Base-by-base conservation (phyloP, 768 basidiomycete species). In the Lactifluus subvellereus region DNA sequence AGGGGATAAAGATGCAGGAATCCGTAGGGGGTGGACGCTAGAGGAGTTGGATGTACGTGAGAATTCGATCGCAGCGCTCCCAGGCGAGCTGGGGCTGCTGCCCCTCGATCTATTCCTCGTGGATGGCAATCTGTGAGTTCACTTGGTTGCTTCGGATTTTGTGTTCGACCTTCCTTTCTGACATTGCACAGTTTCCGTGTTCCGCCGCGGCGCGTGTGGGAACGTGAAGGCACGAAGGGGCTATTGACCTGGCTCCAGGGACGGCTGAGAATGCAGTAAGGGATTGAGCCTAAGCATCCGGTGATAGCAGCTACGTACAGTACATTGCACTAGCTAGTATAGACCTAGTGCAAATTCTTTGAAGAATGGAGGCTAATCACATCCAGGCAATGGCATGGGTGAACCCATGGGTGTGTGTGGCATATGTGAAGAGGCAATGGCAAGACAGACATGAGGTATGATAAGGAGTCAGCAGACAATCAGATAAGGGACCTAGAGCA, bases 41-140 rank as follows among this genome's bases (percentile, higher is more conserved):
- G 90, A 93, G 69, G 91, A 93, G 70, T 72, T 94, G 33, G 91
- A 94, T 74, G 66, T 94, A 69, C 75, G 91, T 66, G 89, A 94
- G 69, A 93, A 93, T 66, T 88, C 89, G 69, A 83, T 94, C 59
- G 79, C 79, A 6, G 85, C 81, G 72, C 72, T 93, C 37, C 85
- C 84, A 0, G 74, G 88, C 7, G 84, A 87, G 70, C 73, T 93
- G 52, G 91, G 91, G 32, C 71, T 91, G 61, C 71, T 93, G 57
- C 87, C 90, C 16, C 72, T 93, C 68, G 91, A 93, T 55, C 85
- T 91, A 8, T 84, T 94, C 62, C 73, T 91, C 67, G 91, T 94
- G 40, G 91, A 93, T 69, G 90, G 91, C 18, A 94, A 94, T 74
- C 75, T 79, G 89, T 91, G 71, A 78, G 88, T 82, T 35, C 2